phyloP scores from a whole-genome alignment of 805 yeast genomes.

The Schwanniomyces vanrijiae region DNA sequence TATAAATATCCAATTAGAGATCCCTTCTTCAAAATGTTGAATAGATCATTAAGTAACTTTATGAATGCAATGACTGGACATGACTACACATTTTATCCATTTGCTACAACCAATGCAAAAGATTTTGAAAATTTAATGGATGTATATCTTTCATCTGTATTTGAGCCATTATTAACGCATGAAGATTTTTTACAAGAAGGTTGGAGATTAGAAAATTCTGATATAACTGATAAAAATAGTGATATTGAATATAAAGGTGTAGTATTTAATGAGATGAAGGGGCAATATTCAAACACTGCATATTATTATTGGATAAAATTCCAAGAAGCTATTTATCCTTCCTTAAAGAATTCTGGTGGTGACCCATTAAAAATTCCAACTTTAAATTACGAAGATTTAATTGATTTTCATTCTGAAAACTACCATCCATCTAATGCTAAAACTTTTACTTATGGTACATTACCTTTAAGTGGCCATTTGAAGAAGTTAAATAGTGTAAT shows the following conservation, averaged over 20 bases:
- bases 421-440: conserved; percentile 91
- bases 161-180: conserved; percentile 72
- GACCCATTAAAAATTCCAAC: conserved; percentile 82
- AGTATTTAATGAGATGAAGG: conserved; percentile 98
- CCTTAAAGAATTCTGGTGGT: conserved; percentile 89
- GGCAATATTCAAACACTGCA: conserved; percentile 86
- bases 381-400: conserved; percentile 69
- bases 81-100: conserved; percentile 94
- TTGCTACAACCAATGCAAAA: conserved; percentile 84
- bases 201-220: conserved; percentile 87
- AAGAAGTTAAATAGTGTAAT: conserved; percentile 53
- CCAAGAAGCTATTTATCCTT: conserved; percentile 80
- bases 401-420: conserved; percentile 69
- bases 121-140: conserved; percentile 84
- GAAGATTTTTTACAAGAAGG: conserved; percentile 95
- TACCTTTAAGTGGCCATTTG: conserved; percentile 63
- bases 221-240: conserved; percentile 52
- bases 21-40: conserved; percentile 96
- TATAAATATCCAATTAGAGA: conserved; percentile 89
- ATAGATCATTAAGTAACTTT: conserved; percentile 89
- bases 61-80: conserved; percentile 99
- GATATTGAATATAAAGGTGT: conserved; percentile 88
- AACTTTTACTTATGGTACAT: conserved; percentile 84
- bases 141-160: conserved; percentile 85
- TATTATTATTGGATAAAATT: conserved; percentile 83